Evolutionary conservation across 176 grass and related monocot genomes (phyloP), one percentile per base, ranked within the genome.

Genomic region (Raddia distichophylla): DNA sequence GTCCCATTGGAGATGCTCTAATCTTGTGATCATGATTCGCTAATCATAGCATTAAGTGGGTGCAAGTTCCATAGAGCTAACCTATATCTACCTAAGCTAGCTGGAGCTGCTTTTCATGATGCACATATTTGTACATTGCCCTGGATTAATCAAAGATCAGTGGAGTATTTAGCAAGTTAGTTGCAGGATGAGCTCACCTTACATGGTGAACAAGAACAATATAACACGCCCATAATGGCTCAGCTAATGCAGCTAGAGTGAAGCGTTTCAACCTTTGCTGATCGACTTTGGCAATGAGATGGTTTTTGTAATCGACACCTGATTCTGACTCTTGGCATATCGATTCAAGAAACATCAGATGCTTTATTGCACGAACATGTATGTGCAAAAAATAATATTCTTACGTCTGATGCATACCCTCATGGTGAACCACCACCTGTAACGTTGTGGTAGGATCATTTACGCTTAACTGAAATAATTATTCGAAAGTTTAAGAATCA

Each of bases 11-110:
- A n/a, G n/a, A n/a, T n/a, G n/a, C n/a, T n/a, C n/a, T n/a, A 3
- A 59, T 15, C 27, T 86, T 10, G 48, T 60, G 59, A 58, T 80
- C 19, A 67, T 14, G 77, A 80, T 86, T 81, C 60, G n/a, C 49
- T 74, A 80, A 75, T n/a, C 69, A 60, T 73, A 5, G 22, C 59
- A 66, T 35, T 58, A 64, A 59, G 49, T 20, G n/a, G 20, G 57
- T 11, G 20, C 40, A 66, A 37, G 34, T 14, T 0, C 16, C 27
- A 11, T 32, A 50, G 45, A 48, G 19, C 57, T 75, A 60, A 84
- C 20, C 63, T 18, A 66, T 27, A 27, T 27, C 64, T 43, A 61
- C 7, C 59, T 61, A 63, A 46, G 14, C 9, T 33, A 83, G 66
- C 7, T 68, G 34, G 27, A 27, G 27, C 27, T 27, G 27, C 27